Percentiles rank a stretch among this genome's conserved stretches.
These are phyloP conservation scores for Hirsutella rhossiliensis DNA, from an alignment of 2,329 filamentous ascomycete species.

Conservation along the genomic window DNA sequence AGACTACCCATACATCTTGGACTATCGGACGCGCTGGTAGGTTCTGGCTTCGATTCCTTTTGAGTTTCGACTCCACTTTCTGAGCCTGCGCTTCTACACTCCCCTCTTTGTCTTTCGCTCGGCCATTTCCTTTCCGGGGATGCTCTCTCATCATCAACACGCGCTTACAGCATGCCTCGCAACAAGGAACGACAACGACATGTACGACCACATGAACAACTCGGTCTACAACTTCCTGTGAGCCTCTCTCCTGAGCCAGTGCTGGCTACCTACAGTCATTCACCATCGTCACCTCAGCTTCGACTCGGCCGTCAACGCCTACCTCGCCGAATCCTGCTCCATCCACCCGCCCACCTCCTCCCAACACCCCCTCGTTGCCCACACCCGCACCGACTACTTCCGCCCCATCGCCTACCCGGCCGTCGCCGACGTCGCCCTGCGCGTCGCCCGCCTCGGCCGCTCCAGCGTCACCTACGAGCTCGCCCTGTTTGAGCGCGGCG, in stretches of 20 bases:
- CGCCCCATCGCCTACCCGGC: slow-evolving; percentile 71
- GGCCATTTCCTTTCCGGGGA: no score
- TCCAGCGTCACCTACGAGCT: slow-evolving; percentile 87
- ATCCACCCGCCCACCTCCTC: slow-evolving; percentile 57
- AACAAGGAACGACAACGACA: slow-evolving; percentile 90
- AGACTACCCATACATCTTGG: slow-evolving; percentile 68
- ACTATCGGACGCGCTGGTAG: slow-evolving; percentile 81
- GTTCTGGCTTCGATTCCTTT: background rate
- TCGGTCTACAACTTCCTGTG: slow-evolving; percentile 72
- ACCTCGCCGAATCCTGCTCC: slow-evolving; percentile 67
- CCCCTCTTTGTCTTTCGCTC: no score
- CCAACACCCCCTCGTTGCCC: slow-evolving; percentile 75
- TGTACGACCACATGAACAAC: slow-evolving; percentile 92
- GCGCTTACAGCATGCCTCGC: background rate
- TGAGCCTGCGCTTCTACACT: no score
- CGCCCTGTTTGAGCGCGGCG: slow-evolving; percentile 67
- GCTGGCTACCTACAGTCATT: background rate
- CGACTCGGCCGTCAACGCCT: slow-evolving; percentile 83
- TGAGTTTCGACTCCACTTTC: background rate
- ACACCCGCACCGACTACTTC: slow-evolving; percentile 78
- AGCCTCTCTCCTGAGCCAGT: slow-evolving; percentile 11
- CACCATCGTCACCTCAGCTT: slow-evolving; percentile 36
- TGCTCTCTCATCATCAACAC: no score
- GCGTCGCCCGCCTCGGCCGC: slow-evolving; percentile 73
- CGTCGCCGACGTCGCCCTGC: slow-evolving; percentile 66